These are phyloP conservation scores for Marasmius fiardii DNA, from an alignment of 1,284 basidiomycete genomes.

Conservation along the genomic window DNA sequence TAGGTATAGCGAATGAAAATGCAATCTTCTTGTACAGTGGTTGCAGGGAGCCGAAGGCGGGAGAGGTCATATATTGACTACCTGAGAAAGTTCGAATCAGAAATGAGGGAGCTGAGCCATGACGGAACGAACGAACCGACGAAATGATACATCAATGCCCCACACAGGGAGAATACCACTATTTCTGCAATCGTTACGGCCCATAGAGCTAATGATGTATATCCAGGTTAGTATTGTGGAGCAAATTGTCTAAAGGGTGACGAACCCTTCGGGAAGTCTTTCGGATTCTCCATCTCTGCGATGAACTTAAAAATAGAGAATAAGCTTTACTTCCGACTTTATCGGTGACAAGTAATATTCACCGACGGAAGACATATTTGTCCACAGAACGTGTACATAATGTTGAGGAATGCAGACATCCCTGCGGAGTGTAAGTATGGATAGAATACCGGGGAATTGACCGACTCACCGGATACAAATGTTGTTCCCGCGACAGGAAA, in stretches of 20 bases:
- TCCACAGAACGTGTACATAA: slow-evolving; percentile 60
- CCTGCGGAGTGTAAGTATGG: too few relatives aligned
- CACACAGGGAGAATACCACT: slow-evolving; percentile 56
- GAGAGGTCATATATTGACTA: slow-evolving; percentile 48
- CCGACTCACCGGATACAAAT: slow-evolving; percentile 46
- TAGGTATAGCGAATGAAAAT: slow-evolving; percentile 48
- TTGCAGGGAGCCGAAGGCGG: slow-evolving; percentile 44
- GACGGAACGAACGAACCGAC: slow-evolving; percentile 24
- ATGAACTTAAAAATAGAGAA: slow-evolving; percentile 35
- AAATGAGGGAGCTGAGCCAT: not conserved
- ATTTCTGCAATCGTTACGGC: slow-evolving; percentile 50
- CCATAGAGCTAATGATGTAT: slow-evolving; percentile 32
- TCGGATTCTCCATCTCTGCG: slow-evolving; percentile 55
- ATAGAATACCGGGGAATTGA: not conserved
- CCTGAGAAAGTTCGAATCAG: slow-evolving; percentile 20
- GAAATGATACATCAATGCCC: slow-evolving; percentile 59
- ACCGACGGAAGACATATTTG: slow-evolving; percentile 49
- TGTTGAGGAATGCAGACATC: slow-evolving; percentile 45
- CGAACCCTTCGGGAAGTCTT: slow-evolving; percentile 60
- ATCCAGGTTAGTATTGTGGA: not conserved
- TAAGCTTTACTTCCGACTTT: not conserved
- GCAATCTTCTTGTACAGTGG: slow-evolving; percentile 42
- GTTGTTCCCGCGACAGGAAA: slow-evolving; percentile 43
- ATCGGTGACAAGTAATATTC: slow-evolving; percentile 3
- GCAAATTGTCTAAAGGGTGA: slow-evolving; percentile 15